These are phyloP conservation scores for Nakataea oryzae DNA, from an alignment of 2,329 filamentous ascomycete genomes.

Conservation along the genomic window DNA sequence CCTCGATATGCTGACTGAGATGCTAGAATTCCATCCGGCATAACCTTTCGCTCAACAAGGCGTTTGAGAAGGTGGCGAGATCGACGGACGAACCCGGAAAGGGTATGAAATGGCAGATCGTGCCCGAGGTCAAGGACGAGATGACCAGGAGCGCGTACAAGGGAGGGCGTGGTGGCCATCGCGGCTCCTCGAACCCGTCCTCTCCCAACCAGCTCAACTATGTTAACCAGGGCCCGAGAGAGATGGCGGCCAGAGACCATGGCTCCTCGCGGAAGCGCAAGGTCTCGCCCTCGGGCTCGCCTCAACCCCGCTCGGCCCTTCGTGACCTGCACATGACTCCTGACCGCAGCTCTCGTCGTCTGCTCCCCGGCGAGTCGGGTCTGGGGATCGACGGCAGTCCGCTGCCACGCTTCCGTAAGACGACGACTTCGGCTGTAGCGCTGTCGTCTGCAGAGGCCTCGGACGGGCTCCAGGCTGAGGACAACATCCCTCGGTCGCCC, in stretches of 20 bases:
- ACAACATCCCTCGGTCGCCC: slow-evolving; percentile 39
- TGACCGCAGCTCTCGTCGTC: slow-evolving; percentile 36
- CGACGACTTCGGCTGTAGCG: slow-evolving; percentile 16
- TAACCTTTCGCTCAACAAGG: slow-evolving; percentile 89
- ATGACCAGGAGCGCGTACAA: slow-evolving; percentile 66
- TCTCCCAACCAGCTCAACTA: slow-evolving; percentile 53
- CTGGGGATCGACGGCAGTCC: slow-evolving; percentile 46
- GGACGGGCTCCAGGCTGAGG: slow-evolving; percentile 3
- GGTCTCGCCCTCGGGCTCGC: slow-evolving; percentile 43
- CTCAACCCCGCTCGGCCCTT: slow-evolving; percentile 38
- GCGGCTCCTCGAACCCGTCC: slow-evolving; percentile 61
- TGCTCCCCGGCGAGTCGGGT: slow-evolving; percentile 20
- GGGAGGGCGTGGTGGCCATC: slow-evolving; percentile 51
- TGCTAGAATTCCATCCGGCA: slow-evolving; percentile 86
- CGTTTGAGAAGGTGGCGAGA: slow-evolving; percentile 86
- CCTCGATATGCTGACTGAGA: background rate
- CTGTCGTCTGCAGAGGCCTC: background rate
- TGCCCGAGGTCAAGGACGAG: slow-evolving; percentile 72
- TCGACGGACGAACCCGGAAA: slow-evolving; percentile 94
- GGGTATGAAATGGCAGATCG: slow-evolving; percentile 98
- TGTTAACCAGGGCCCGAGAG: slow-evolving; percentile 46
- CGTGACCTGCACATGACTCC: slow-evolving; percentile 46
- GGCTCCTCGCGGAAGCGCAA: slow-evolving; percentile 46
- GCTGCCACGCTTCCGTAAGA: slow-evolving; percentile 45
- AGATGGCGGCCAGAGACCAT: slow-evolving; percentile 40